These are phyloP conservation scores for Mortierella sp. DNA, from an alignment of 371 early-diverging fungal genomes.

Conservation along the genomic window DNA sequence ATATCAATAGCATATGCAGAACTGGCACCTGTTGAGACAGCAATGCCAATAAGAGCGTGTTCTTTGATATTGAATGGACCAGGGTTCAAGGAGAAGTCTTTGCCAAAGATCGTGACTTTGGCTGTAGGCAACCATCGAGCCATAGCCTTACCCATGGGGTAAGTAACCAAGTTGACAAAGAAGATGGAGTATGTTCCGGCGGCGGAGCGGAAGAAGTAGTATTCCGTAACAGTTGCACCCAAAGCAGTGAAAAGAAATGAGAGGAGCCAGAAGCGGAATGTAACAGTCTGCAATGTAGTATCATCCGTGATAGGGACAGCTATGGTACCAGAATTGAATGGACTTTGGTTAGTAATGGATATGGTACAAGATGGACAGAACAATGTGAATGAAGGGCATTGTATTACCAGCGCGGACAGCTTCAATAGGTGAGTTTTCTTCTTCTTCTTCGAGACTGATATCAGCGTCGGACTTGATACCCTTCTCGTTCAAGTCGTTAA, in stretches of 20 bases:
- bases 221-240: slow-evolving; percentile 64
- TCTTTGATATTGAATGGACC: slow-evolving; percentile 68
- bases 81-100: slow-evolving; percentile 54
- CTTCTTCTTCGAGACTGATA: slow-evolving; percentile 15
- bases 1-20: slow-evolving; percentile 60
- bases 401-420: slow-evolving; percentile 33
- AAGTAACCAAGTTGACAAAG: slow-evolving; percentile 54
- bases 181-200: slow-evolving; percentile 46
- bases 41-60: slow-evolving; percentile 61
- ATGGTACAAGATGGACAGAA: neutral
- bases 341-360: neutral
- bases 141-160: slow-evolving; percentile 54
- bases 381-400: neutral
- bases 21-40: slow-evolving; percentile 38
- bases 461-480: slow-evolving; percentile 2
- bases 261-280: slow-evolving; percentile 77
- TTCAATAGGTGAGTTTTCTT: slow-evolving; percentile 42
- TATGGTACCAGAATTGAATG: neutral
- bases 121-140: slow-evolving; percentile 36
- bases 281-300: slow-evolving; percentile 69
- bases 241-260: slow-evolving; percentile 71
- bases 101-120: slow-evolving; percentile 15
- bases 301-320: slow-evolving; percentile 69
- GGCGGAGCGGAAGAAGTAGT: slow-evolving; percentile 56
- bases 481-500: slow-evolving; percentile 13